These are phyloP conservation scores for Paragyromitra xinjiangensis DNA, from an alignment of 495 filamentous ascomycete genomes.

Conservation along the genomic window DNA sequence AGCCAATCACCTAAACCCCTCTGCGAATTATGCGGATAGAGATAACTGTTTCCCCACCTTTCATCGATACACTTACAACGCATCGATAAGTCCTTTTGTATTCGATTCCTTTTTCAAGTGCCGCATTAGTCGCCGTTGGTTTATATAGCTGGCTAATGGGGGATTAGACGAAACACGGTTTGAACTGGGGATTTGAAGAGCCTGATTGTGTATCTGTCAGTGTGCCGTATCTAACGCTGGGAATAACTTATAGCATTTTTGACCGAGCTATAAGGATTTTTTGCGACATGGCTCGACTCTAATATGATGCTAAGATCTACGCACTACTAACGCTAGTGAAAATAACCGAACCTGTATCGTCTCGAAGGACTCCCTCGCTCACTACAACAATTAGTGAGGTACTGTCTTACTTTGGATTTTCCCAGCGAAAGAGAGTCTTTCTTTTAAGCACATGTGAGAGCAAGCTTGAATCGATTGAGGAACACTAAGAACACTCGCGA, in stretches of 20 bases:
- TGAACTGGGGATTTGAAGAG: neutral
- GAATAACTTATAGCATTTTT: neutral
- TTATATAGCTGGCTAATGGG: too few species aligned
- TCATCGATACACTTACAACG: neutral
- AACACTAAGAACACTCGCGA: neutral
- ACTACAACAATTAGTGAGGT: too few species aligned
- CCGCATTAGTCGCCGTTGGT: neutral
- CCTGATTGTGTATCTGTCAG: neutral
- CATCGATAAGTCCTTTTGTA: neutral
- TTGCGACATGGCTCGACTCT: neutral
- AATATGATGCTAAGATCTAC: too few species aligned
- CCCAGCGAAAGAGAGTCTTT: constrained; percentile 18
- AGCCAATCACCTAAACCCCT: neutral
- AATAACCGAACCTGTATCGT: too few species aligned
- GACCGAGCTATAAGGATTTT: neutral
- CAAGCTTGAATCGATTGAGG: constrained; percentile 20
- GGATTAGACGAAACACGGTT: neutral
- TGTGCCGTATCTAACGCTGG: neutral
- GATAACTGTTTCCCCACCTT: neutral
- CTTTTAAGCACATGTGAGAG: neutral
- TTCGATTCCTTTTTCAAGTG: neutral
- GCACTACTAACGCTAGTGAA: too few species aligned
- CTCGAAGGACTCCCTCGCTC: too few species aligned
- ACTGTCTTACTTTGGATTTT: neutral
- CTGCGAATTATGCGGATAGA: neutral